Evolutionary conservation across 768 basidiomycete species (phyloP).

Genomic region (Cyclocybe cylindracea): DNA sequence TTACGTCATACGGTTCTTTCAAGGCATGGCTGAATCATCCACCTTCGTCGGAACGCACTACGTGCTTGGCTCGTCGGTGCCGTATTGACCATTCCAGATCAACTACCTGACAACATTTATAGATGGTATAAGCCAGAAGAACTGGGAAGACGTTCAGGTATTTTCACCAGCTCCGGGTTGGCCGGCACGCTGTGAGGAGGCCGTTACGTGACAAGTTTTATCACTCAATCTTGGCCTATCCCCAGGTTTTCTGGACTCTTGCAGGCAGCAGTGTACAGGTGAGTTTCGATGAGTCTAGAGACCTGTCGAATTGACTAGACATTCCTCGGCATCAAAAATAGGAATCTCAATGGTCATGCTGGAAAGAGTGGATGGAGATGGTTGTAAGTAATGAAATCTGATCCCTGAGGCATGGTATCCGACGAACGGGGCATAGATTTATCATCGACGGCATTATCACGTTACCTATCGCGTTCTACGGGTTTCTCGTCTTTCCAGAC

Average conservation of each 20-base stretch:
- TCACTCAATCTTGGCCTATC: not conserved
- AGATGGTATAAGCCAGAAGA: constrained; percentile 76
- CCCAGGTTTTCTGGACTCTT: constrained; percentile 64
- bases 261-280: constrained; percentile 65
- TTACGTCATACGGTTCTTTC: constrained; percentile 71
- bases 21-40: constrained; percentile 72
- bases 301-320: not conserved
- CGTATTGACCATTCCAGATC: not conserved
- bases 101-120: not conserved
- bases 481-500: constrained; percentile 74
- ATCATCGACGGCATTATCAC: constrained; percentile 75
- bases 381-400: constrained; percentile 42
- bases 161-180: constrained; percentile 67
- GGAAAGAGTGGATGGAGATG: constrained; percentile 70
- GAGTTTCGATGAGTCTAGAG: constrained; percentile 9
- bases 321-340: constrained; percentile 18
- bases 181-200: constrained; percentile 56
- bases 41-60: constrained; percentile 79
- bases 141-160: constrained; percentile 69
- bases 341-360: constrained; percentile 51
- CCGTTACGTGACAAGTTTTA: not conserved
- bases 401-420: no score
- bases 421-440: constrained; percentile 38
- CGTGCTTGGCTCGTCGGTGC: constrained; percentile 66
- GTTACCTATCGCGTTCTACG: constrained; percentile 69